Evolutionary conservation across 2,329 filamentous ascomycete species (phyloP), one percentile per base, ranked within the genome.

Genomic region (Penicillium crustosum): DNA sequence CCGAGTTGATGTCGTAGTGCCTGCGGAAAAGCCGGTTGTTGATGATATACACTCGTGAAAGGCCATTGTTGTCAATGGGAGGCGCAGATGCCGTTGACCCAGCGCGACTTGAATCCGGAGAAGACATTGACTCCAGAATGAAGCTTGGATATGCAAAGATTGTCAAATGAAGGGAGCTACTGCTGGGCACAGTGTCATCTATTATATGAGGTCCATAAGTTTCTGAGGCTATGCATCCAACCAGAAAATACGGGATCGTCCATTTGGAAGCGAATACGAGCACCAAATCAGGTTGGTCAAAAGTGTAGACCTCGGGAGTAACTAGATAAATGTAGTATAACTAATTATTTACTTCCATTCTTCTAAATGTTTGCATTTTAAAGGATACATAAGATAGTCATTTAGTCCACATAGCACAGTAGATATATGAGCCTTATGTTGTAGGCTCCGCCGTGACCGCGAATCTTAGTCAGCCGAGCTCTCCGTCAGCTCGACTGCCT

Each of bases 401-500:
- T 38, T 42, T 25, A 25, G 39, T 42, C 38, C 10, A 39, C 7
- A n/a, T 36, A 35, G 33, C 7, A 0, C 19, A n/a, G 36, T 39
- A 19, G 36, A 39, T 39, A 19, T 39, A 10, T 39, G 36, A 38
- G 17, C 17, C 36, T 15, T 6, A 33, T 33, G 31, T 33, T 33
- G 15, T 35, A 35, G 6, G 33, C 49, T n/a, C 15, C 15, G 19
- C 49, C 15, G 33, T 36, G 27, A 35, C 29, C 53, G 35, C 12
- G 35, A 42, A 39, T 55, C 54, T 66, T 59, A 65, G 61, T 65
- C 59, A 67, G 60, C 56, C 27, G 7, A 62, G 65, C 72, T 70
- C 70, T 73, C 70, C 70, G 70, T 72, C 68, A 73, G 70, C 70
- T 74, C 69, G 66, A 68, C 70, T 74, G 70, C 69, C 71, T 74